phyloP scores from a whole-genome alignment of 306 rosid genomes.

The apple (Malus domestica) region ASM211411v1 NC_041802.1:24566001-24566500 shows the following conservation, averaged over 20 bases:
- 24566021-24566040: constrained; percentile 30
- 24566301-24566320: constrained; percentile 74
- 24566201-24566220: background rate
- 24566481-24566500: constrained; percentile 82
- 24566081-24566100: constrained; percentile 24
- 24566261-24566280: constrained; percentile 48
- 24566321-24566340: constrained; percentile 39
- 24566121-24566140: constrained; percentile 7
- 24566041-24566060: constrained; percentile 16
- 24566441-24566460: constrained; percentile 93
- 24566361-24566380: background rate
- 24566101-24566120: constrained; percentile 42
- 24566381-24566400: background rate
- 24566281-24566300: constrained; percentile 43
- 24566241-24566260: constrained; percentile 5
- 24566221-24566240: background rate
- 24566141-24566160: constrained; percentile 2
- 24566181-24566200: background rate
- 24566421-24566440: constrained; percentile 31
- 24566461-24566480: constrained; percentile 62
- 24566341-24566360: constrained; percentile 3
- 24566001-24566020: constrained; percentile 12
- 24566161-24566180: background rate
- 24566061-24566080: constrained; percentile 36
- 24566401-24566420: background rate